phyloP scores from a whole-genome alignment of 2,329 filamentous ascomycete species.

The Pestalotiopsis sp. region DNA sequence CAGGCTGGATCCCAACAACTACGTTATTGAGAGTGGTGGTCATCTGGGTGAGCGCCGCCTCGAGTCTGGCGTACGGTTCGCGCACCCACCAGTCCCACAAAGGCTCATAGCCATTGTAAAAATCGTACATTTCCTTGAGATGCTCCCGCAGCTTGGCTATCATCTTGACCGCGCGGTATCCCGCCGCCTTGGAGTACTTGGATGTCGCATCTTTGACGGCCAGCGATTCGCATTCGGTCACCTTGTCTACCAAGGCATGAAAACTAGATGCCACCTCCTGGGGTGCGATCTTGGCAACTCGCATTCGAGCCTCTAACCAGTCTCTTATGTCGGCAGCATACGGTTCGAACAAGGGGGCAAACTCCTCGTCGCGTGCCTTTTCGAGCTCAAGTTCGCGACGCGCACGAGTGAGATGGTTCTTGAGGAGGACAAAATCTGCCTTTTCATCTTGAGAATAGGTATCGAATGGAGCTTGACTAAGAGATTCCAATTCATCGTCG shows the following conservation, averaged over 20 bases:
- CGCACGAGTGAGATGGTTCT: constrained; percentile 45
- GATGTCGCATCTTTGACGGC: constrained; percentile 36
- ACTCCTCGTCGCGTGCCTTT: constrained; percentile 35
- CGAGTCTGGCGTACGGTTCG: constrained; percentile 44
- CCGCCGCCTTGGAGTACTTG: constrained; percentile 42
- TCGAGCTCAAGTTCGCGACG: constrained; percentile 43
- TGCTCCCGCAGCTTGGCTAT: constrained; percentile 41
- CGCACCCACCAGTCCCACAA: constrained; percentile 60
- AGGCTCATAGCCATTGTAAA: constrained; percentile 59
- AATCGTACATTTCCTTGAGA: constrained; percentile 49
- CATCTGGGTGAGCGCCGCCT: constrained; percentile 41
- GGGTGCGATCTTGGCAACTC: constrained; percentile 44
- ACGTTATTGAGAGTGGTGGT: constrained; percentile 35
- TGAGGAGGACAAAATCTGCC: constrained; percentile 53
- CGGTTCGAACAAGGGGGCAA: constrained; percentile 42
- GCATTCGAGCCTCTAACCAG: constrained; percentile 51
- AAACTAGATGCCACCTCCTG: constrained; percentile 46
- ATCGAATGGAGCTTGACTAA: constrained; percentile 38
- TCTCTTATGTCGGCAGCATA: constrained; percentile 44
- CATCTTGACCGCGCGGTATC: constrained; percentile 48
- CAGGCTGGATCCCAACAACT: constrained; percentile 47
- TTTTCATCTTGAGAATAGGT: constrained; percentile 44
- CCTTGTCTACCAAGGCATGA: constrained; percentile 33
- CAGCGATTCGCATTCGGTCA: constrained; percentile 34
- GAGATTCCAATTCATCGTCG: constrained; percentile 39